Conservation (phyloP, 2,329 filamentous ascomycete species). For the Sporothrix phasma region DNA sequence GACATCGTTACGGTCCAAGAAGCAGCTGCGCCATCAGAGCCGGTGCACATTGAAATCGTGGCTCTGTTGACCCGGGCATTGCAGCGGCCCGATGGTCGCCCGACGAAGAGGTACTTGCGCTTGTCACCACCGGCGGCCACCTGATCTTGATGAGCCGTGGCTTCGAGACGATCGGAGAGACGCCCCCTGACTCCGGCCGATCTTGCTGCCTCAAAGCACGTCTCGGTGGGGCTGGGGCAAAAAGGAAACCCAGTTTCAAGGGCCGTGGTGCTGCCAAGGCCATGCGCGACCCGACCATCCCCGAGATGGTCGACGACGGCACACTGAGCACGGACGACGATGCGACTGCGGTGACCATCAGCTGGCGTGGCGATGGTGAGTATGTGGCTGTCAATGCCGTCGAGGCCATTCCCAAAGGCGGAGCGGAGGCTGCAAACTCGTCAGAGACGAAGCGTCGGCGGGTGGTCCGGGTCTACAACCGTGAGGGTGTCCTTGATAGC, state of each 20-base stretch:
- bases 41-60: constrained; percentile 90
- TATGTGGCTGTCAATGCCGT: constrained; percentile 79
- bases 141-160: constrained; percentile 86
- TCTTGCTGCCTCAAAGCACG: constrained; percentile 80
- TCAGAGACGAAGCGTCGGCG: constrained; percentile 45
- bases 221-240: constrained; percentile 98
- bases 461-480: constrained; percentile 79
- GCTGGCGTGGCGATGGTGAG: constrained; percentile 89
- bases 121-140: constrained; percentile 64
- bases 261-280: constrained; percentile 81
- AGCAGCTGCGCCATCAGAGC: constrained; percentile 36
- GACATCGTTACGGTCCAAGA: constrained; percentile 81
- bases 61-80: constrained; percentile 87
- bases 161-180: constrained; percentile 75
- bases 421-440: constrained; percentile 18
- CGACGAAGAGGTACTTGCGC: constrained; percentile 80
- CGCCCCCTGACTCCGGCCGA: constrained; percentile 64
- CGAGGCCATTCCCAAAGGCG: constrained; percentile 32
- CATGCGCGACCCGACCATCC: constrained; percentile 85
- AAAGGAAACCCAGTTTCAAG: constrained; percentile 94
- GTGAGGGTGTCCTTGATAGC: constrained; percentile 83
- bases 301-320: constrained; percentile 82
- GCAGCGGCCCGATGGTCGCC: constrained; percentile 86
- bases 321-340: constrained; percentile 66
- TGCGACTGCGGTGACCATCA: constrained; percentile 54